Conservation (phyloP, 768 basidiomycete genomes). For the Butyriboletus loyo region DNA sequence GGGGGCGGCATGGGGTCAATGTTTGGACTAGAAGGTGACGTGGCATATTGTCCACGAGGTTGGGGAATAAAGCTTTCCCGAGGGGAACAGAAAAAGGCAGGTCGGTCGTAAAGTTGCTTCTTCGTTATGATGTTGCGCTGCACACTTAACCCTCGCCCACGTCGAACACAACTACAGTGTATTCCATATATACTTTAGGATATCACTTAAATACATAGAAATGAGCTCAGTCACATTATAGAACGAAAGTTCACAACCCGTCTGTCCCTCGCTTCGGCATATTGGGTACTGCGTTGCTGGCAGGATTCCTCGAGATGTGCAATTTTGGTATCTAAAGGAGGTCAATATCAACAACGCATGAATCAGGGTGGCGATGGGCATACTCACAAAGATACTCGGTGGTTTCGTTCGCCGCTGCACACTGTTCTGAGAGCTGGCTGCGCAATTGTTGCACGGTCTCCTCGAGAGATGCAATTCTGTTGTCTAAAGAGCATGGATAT, state of each 20-base stretch:
- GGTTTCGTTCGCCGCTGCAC: no score
- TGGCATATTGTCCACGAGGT: constrained; percentile 25
- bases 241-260: background rate
- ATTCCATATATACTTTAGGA: no score
- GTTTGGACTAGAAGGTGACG: constrained; percentile 35
- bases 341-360: background rate
- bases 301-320: no score
- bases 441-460: background rate
- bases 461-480: background rate
- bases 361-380: no score
- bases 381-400: no score
- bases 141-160: no score
- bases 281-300: background rate
- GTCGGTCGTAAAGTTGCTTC: no score
- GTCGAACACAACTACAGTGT: no score
- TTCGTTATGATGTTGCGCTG: no score
- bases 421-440: background rate
- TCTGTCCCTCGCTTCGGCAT: background rate
- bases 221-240: no score
- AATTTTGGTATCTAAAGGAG: background rate
- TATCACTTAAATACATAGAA: no score
- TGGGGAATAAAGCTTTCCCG: constrained; percentile 52
- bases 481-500: background rate
- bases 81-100: constrained; percentile 53
- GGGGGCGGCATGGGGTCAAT: background rate